Evolutionary conservation across 1,284 basidiomycete species (phyloP), one percentile per base, ranked within the genome.

Genomic region (Ganoderma lucidum): DNA sequence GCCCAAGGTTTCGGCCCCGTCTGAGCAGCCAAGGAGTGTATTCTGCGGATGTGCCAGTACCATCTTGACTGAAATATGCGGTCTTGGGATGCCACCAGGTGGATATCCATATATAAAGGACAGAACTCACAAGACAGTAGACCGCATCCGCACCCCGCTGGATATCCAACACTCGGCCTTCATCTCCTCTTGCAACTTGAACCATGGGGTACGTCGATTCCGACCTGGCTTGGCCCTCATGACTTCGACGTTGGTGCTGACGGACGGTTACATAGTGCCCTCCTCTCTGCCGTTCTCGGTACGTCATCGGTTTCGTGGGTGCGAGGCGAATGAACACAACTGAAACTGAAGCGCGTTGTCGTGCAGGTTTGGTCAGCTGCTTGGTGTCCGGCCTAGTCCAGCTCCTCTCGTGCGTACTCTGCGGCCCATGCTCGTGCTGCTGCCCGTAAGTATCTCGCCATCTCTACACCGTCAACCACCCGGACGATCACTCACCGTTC

Each of bases 1-100:
- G 48, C 48, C 48, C 1, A 51, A 51, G 48, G 48, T 51, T 51
- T 51, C 48, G 48, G 48, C 48, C 48, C 48, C 48, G 48, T 51
- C 48, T 51, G n/a, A 23, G 48, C 23, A 23, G 23, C 23, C 48
- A 12, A 51, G 8, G 48, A 51, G 48, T 51, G 48, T 4, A 19
- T 51, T 23, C n/a, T 28, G 28, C 48, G n/a, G 4, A 1, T 51
- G 48, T 28, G 48, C 48, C 23, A 51, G 48, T 51, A 19, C n/a
- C 23, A 51, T 23, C n/a, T 51, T 23, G 23, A 28, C 48, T 23
- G 23, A 51, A 12, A 9, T 51, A 51, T 51, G 48, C 48, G 48
- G 48, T 51, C 48, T 51, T 19, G 48, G 48, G 48, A 51, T 28
- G 48, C 23, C 10, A 23, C 48, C 19, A 19, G 8, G 48, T 23